A percentile compares a stretch with the other conserved stretches of the same genome.
These are phyloP conservation scores for Starmerella powellii DNA, from an alignment of 805 yeast species.

Conservation along the genomic window DNA sequence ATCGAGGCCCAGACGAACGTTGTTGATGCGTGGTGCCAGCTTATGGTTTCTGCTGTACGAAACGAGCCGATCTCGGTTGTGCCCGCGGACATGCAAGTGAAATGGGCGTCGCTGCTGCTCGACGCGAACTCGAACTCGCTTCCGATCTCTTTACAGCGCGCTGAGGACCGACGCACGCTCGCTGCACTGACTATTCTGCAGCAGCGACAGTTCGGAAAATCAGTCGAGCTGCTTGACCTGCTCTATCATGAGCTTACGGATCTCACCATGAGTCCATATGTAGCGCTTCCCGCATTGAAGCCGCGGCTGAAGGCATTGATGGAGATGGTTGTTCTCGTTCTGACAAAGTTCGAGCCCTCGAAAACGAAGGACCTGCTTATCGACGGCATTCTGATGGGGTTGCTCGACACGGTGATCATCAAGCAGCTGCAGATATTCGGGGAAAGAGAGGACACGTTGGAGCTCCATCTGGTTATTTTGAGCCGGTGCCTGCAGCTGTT, in stretches of 20 bases:
- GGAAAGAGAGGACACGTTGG: slow-evolving; percentile 4
- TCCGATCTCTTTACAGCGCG: slow-evolving; percentile 7
- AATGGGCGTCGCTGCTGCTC: slow-evolving; percentile 10
- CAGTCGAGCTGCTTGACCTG: slow-evolving; percentile 5
- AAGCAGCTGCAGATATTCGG: slow-evolving; percentile 14
- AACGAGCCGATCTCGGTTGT: background rate
- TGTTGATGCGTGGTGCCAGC: slow-evolving; percentile 10
- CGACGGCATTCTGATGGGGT: slow-evolving; percentile 28
- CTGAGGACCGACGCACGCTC: slow-evolving; percentile 13
- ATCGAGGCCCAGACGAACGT: slow-evolving; percentile 7
- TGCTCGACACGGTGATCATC: slow-evolving; percentile 51
- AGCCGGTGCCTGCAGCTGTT: slow-evolving; percentile 9
- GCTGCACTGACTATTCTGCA: slow-evolving; percentile 11
- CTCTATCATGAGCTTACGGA: slow-evolving; percentile 12
- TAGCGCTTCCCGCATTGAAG: background rate
- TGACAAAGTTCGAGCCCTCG: slow-evolving; percentile 13
- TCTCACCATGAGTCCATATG: slow-evolving; percentile 6
- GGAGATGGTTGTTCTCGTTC: slow-evolving; percentile 15
- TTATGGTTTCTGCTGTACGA: slow-evolving; percentile 1
- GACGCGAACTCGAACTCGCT: slow-evolving; percentile 6
- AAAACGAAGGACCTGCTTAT: slow-evolving; percentile 14
- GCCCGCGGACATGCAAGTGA: background rate
- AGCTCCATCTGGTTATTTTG: slow-evolving; percentile 12
- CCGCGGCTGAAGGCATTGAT: slow-evolving; percentile 6
- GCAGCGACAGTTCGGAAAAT: background rate